These are phyloP conservation scores for Capsella bursapastoris DNA, from an alignment of 345 rosid genomes.

Conservation along the genomic window DNA sequence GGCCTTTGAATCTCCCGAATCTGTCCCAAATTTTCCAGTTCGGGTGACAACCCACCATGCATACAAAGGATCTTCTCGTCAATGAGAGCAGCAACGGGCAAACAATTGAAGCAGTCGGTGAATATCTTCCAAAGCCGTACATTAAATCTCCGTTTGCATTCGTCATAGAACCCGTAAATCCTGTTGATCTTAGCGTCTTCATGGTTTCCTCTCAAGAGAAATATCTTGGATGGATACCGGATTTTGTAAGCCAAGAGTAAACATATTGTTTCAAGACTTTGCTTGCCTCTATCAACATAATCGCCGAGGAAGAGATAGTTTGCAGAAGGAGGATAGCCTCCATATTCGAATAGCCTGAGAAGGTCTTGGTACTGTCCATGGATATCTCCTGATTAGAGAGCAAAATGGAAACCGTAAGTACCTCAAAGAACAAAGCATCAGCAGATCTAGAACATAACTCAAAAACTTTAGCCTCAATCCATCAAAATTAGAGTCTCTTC, in stretches of 20 bases:
- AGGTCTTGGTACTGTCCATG: slow-evolving; percentile 99
- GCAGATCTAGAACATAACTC: not conserved
- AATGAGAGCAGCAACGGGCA: slow-evolving; percentile 91
- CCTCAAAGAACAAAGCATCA: not conserved
- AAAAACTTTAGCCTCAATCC: not conserved
- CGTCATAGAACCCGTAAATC: slow-evolving; percentile 97
- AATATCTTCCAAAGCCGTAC: slow-evolving; percentile 95
- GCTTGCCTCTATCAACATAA: slow-evolving; percentile 96
- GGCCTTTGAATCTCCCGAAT: slow-evolving; percentile 84
- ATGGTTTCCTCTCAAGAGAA: slow-evolving; percentile 93
- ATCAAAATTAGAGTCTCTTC: slow-evolving; percentile 15
- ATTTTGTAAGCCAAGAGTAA: slow-evolving; percentile 94
- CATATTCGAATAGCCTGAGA: slow-evolving; percentile 77
- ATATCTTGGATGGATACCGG: slow-evolving; percentile 72
- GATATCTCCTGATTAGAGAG: slow-evolving; percentile 66
- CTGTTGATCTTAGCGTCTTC: slow-evolving; percentile 98
- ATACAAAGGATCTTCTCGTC: slow-evolving; percentile 93
- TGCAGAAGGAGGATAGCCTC: slow-evolving; percentile 90
- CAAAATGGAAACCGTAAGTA: not conserved
- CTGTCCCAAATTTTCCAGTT: slow-evolving; percentile 70
- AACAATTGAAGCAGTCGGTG: slow-evolving; percentile 89
- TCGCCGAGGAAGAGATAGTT: slow-evolving; percentile 96
- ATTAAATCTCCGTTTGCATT: slow-evolving; percentile 94
- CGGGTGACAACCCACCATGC: slow-evolving; percentile 98
- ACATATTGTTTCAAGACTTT: slow-evolving; percentile 96